Evolutionary conservation across 1,284 basidiomycete species (phyloP), one percentile per base, ranked within the genome.

Genomic region (Ustanciosporium gigantosporum): DNA sequence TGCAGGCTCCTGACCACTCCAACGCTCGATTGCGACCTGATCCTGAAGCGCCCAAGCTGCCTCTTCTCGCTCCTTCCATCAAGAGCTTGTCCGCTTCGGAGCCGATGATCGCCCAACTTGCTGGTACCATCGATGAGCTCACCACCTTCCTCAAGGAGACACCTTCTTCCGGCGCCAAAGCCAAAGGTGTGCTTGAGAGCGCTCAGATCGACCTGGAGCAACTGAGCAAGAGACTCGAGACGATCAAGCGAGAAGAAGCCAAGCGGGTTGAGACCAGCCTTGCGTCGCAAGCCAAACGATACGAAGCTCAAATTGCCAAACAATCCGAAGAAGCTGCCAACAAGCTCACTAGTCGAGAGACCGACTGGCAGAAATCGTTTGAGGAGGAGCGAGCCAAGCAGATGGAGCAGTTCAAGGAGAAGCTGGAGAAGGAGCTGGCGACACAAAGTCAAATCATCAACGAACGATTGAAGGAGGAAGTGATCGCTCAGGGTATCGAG

Each of bases 401-500:
- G 73, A 82, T 89, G 24, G 83, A 86, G 47, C 84, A 85, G 6
- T 97, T 94, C 81, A 86, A 90, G 64, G 84, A 86, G 76, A 93
- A 90, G 79, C 83, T 98, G 23, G 86, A 93, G 55, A 81, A 83
- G 23, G 94, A 98, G 80, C 83, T 98, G 36, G 85, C 85, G 71
- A 87, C 86, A 3, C 94, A 97, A 80, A 90, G 89, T 41, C 87
- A 91, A 73, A 84, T 95, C 68, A 95, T 98, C 79, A 93, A 97
- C 48, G 71, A 75, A 56, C 53, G 92, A 36, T 83, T 98, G 59
- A 90, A 88, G 77, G 90, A 95, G 77, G 93, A 95, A 78, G 91
- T 98, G 50, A 85, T 97, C 37, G 88, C 91, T 4, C 93, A 97
- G 78, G 94, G 93, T 19, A 91, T 99, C 68, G 94, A 97, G 81